Evolutionary conservation across 176 grass and related monocot species (phyloP).

Genomic region (Oryza glaberrima): DNA sequence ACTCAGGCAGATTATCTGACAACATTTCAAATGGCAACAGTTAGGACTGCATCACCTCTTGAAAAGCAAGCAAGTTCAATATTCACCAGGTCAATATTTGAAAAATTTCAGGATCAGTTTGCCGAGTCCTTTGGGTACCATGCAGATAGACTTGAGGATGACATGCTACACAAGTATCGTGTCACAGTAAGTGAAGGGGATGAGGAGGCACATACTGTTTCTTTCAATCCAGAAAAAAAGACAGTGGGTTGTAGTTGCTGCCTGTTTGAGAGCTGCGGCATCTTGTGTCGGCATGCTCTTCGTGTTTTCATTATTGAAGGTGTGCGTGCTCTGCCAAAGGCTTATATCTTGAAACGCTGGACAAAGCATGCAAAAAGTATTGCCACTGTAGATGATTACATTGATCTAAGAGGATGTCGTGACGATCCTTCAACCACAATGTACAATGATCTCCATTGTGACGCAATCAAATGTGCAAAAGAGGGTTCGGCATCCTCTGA

Average conservation of each 20-base stretch:
- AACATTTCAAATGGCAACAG: slow-evolving; percentile 59
- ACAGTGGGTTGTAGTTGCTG: slow-evolving; percentile 74
- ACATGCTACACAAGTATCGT: slow-evolving; percentile 49
- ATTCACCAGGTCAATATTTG: slow-evolving; percentile 81
- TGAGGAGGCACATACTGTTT: slow-evolving; percentile 66
- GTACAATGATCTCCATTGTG: slow-evolving; percentile 68
- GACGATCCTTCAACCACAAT: slow-evolving; percentile 58
- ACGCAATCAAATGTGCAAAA: slow-evolving; percentile 75
- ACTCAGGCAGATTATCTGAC: slow-evolving; percentile 77
- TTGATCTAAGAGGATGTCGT: slow-evolving; percentile 60
- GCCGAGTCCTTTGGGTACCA: slow-evolving; percentile 82
- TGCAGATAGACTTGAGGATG: slow-evolving; percentile 80
- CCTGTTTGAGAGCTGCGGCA: slow-evolving; percentile 83
- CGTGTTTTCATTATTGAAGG: slow-evolving; percentile 79
- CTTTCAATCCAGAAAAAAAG: slow-evolving; percentile 57
- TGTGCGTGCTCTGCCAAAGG: slow-evolving; percentile 66
- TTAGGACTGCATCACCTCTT: slow-evolving; percentile 81
- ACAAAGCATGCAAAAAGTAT: slow-evolving; percentile 84
- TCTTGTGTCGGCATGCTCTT: slow-evolving; percentile 88
- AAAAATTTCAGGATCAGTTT: slow-evolving; percentile 89
- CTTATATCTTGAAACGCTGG: slow-evolving; percentile 93
- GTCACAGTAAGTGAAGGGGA: slow-evolving; percentile 48
- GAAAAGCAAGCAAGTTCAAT: slow-evolving; percentile 72
- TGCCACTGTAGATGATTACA: slow-evolving; percentile 57
- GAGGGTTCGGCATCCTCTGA: slow-evolving; percentile 73